Evolutionary conservation across 345 rosid species (phyloP).

Genomic region (Ailanthus altissimus): DNA sequence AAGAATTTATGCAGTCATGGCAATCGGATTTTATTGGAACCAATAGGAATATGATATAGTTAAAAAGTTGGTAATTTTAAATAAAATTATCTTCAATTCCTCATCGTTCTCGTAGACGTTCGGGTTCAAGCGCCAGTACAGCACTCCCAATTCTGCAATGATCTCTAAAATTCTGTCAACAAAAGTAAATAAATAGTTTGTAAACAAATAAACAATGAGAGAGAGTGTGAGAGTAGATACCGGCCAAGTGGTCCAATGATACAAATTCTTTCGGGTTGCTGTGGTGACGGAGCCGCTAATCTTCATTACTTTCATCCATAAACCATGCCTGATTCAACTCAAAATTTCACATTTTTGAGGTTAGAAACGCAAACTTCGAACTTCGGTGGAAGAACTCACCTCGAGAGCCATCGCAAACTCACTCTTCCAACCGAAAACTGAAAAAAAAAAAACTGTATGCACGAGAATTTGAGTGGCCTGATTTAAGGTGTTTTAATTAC

Average conservation of each 20-base stretch:
- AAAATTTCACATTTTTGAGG: background rate
- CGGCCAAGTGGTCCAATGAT: slow-evolving; percentile 51
- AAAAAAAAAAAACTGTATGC: background rate
- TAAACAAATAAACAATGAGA: background rate
- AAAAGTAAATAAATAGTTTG: background rate
- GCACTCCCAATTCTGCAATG: slow-evolving; percentile 68
- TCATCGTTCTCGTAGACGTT: slow-evolving; percentile 69
- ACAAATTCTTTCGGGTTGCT: slow-evolving; percentile 47
- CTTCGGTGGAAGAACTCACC: slow-evolving; percentile 31
- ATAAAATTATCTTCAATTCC: slow-evolving; percentile 52
- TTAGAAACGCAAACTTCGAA: background rate
- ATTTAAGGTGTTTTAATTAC: background rate
- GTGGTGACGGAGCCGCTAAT: slow-evolving; percentile 56
- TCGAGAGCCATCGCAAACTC: slow-evolving; percentile 47
- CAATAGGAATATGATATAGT: too few relatives aligned
- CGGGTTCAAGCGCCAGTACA: slow-evolving; percentile 81
- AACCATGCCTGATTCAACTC: slow-evolving; percentile 57
- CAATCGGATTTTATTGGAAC: too few relatives aligned
- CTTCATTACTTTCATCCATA: slow-evolving; percentile 55
- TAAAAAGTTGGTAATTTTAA: too few relatives aligned
- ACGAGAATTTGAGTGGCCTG: background rate
- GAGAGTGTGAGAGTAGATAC: slow-evolving; percentile 29
- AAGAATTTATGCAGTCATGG: too few relatives aligned
- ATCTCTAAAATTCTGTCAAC: background rate
- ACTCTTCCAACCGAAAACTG: background rate